Conservation (phyloP, 1,139 yeast species). For the Suhomyces taliae region DNA sequence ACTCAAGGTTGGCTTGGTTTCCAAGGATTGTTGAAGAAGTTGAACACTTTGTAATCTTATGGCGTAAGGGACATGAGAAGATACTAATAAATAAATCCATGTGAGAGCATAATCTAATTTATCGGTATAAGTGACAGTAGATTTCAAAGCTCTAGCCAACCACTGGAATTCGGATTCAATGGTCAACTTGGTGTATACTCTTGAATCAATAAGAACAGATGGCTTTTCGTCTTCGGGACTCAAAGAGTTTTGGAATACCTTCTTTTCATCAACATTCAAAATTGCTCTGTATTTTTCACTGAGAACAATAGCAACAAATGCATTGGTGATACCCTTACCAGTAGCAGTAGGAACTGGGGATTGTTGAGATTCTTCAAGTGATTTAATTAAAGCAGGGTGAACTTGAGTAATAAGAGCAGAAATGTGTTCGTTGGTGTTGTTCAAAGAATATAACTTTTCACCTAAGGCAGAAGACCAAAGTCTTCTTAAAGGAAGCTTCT, state of each 20-base stretch:
- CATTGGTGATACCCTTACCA: constrained; percentile 49
- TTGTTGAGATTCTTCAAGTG: constrained; percentile 43
- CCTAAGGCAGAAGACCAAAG: constrained; percentile 67
- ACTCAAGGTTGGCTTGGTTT: constrained; percentile 15
- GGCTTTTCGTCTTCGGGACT: constrained; percentile 37
- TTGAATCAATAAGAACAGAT: constrained; percentile 44
- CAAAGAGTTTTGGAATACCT: constrained; percentile 25
- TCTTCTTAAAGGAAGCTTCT: constrained; percentile 61
- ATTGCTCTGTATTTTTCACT: constrained; percentile 7
- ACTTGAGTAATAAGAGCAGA: constrained; percentile 19
- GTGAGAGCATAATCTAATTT: constrained; percentile 29
- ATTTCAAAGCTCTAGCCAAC: constrained; percentile 48
- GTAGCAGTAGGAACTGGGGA: constrained; percentile 53
- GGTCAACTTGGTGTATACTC: constrained; percentile 50
- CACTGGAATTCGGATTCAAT: constrained; percentile 48
- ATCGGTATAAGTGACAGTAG: constrained; percentile 13
- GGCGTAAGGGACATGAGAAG: constrained; percentile 35
- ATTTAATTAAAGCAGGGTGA: constrained; percentile 30
- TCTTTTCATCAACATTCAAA: constrained; percentile 13
- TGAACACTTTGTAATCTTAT: constrained; percentile 32
- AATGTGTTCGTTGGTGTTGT: constrained; percentile 3
- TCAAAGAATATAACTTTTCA: constrained; percentile 13
- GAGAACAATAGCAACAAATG: constrained; percentile 41
- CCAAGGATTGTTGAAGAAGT: constrained; percentile 26
- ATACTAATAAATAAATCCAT: constrained; percentile 45